Base-by-base conservation (phyloP, 2,329 filamentous ascomycete genomes). In the Alternaria dauci region DNA sequence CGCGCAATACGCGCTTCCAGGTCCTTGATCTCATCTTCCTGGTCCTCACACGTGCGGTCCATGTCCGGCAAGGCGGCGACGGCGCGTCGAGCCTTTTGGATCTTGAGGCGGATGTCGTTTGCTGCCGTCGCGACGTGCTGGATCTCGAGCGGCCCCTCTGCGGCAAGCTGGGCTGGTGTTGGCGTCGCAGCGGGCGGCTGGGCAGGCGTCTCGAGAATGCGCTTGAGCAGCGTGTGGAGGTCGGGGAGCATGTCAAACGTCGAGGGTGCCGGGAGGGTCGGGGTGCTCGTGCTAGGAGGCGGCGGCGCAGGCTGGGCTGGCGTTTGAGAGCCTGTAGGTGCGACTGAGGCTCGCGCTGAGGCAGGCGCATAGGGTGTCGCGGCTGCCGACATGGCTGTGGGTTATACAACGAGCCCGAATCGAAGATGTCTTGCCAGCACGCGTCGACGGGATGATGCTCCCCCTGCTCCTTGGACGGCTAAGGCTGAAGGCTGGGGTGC, bases 191-290 rank as follows among this genome's bases (percentile, higher is more conserved):
- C 68, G 16, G 72, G 70, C 25, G 71, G 70, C 52, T 75, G 74
- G 8, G 67, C 80, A 76, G 72, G 81, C 69, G 69, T 72, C 28
- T 80, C 83, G 68, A 91, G 87, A 18, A 97, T 86, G 52, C 91
- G 91, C 67, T 88, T 84, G 62, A 97, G 88, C 68, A 96, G 87
- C 60, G 88, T 85, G 72, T 92, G 89, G 55, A 97, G 87, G 72
- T 93, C 88, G 26, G 93, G 92, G 55, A 96, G 86, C 69, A 93
- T 88, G 82, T 97, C 94, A 81, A 97, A 92, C 51, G 88, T 88
- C 78, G 94, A 90, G 28, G 94, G 91, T 51, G 91, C 87, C 63
- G 95, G 90, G 57, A 90, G 88, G 3, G 86, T 81, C 32, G 89
- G 85, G 59, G 85, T 58, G 60, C 85, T 59, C 51, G 69, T 44